A percentile compares a stretch with the other conserved stretches of the same genome.
These are phyloP conservation scores for Yarrowia divulgata DNA, from an alignment of 805 yeast genomes.

Conservation along the genomic window DNA sequence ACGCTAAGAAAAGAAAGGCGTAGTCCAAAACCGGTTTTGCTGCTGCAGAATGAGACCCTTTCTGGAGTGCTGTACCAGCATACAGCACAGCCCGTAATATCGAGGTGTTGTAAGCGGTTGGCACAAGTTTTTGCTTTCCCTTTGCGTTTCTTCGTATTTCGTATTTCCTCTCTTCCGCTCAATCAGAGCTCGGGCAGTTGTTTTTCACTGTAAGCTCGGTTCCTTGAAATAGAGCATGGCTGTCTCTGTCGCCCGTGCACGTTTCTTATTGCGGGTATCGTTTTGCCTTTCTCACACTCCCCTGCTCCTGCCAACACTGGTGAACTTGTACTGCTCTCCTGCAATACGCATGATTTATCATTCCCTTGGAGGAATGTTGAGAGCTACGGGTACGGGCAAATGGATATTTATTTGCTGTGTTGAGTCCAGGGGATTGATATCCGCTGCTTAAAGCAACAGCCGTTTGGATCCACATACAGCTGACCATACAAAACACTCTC, in stretches of 20 bases:
- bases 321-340: background rate
- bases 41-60: background rate
- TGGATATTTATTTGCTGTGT: no score
- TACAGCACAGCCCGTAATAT: no score
- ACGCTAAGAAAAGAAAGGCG: background rate
- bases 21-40: background rate
- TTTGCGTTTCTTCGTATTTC: background rate
- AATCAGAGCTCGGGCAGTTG: background rate
- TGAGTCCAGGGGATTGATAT: no score
- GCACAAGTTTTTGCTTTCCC: no score
- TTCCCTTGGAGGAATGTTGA: no score
- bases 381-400: no score
- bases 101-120: no score
- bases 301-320: background rate
- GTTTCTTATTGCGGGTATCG: background rate
- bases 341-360: background rate
- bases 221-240: background rate
- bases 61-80: background rate
- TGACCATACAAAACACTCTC: no score
- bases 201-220: constrained; percentile 6
- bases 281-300: background rate
- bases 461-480: no score
- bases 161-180: background rate
- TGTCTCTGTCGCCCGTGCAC: background rate
- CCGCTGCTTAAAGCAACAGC: no score